phyloP scores from a whole-genome alignment of 805 yeast species.

The Myxozyma nipponensis region DNA sequence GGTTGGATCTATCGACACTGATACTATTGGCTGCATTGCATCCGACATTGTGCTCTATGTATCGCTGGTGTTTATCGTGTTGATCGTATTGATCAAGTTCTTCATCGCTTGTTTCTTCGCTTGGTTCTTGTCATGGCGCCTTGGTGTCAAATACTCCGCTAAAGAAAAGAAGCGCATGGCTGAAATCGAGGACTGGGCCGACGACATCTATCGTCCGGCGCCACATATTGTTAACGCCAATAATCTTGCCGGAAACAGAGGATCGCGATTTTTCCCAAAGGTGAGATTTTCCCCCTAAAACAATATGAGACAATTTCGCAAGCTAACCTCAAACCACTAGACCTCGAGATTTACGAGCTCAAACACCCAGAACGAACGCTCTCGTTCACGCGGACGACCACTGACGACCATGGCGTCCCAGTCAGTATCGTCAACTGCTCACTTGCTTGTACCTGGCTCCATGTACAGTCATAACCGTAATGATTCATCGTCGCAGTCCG shows the following conservation, averaged over 20 bases:
- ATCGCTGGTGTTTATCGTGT: constrained; percentile 77
- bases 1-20: constrained; percentile 86
- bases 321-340: neutral
- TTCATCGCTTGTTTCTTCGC: constrained; percentile 82
- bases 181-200: constrained; percentile 82
- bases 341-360: constrained; percentile 28
- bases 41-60: constrained; percentile 76
- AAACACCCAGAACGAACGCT: constrained; percentile 10
- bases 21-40: constrained; percentile 90
- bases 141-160: constrained; percentile 68
- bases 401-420: constrained; percentile 31
- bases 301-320: no score
- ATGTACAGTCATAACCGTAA: constrained; percentile 12
- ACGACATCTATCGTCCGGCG: constrained; percentile 51
- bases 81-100: constrained; percentile 75
- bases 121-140: constrained; percentile 69
- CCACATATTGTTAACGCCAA: constrained; percentile 40
- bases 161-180: constrained; percentile 59
- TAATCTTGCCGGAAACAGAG: constrained; percentile 13
- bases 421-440: constrained; percentile 28
- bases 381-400: constrained; percentile 12
- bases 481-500: constrained; percentile 11
- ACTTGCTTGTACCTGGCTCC: constrained; percentile 28
- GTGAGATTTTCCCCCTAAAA: no score
- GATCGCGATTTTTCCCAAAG: constrained; percentile 26